Conservation (phyloP, 768 basidiomycete species). For the Hortiboletus campestris region DNA sequence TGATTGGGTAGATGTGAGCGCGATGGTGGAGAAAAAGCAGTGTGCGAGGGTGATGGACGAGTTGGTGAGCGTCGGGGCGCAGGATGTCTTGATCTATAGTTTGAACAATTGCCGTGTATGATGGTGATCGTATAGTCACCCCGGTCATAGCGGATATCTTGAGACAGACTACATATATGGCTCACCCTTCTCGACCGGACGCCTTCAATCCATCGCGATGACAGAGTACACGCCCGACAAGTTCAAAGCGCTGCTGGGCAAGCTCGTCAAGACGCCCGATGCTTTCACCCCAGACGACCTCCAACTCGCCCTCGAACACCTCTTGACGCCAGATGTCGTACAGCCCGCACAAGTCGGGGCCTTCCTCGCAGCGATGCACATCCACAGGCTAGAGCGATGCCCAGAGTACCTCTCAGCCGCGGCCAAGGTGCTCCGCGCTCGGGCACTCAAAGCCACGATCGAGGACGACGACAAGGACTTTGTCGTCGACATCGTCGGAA, state of each 20-base stretch:
- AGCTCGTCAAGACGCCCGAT: constrained; percentile 78
- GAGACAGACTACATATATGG: no score
- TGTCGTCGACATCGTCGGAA: constrained; percentile 47
- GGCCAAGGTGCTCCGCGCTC: constrained; percentile 68
- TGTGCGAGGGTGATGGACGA: constrained; percentile 87
- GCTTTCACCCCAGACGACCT: constrained; percentile 80
- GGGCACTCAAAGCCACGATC: constrained; percentile 62
- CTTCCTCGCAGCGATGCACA: constrained; percentile 83
- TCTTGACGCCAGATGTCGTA: constrained; percentile 63
- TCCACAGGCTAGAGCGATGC: constrained; percentile 72
- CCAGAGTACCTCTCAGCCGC: constrained; percentile 79
- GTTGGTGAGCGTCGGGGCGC: constrained; percentile 77
- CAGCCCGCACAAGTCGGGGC: constrained; percentile 81
- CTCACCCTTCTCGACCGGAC: no score
- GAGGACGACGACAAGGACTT: constrained; percentile 65
- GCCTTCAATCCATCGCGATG: constrained; percentile 14
- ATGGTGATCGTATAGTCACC: neutral
- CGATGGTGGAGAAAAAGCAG: constrained; percentile 85
- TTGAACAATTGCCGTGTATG: constrained; percentile 92
- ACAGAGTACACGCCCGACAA: constrained; percentile 39
- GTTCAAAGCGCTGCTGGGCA: constrained; percentile 77
- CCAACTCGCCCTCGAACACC: constrained; percentile 65
- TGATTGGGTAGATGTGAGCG: constrained; percentile 88
- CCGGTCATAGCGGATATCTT: no score
- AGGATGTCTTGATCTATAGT: constrained; percentile 87